Percentiles rank a stretch among this genome's conserved stretches.
Evolutionary conservation across 1,284 basidiomycete species (phyloP).

Genomic region (Tetrapyrgos nigripes): DNA sequence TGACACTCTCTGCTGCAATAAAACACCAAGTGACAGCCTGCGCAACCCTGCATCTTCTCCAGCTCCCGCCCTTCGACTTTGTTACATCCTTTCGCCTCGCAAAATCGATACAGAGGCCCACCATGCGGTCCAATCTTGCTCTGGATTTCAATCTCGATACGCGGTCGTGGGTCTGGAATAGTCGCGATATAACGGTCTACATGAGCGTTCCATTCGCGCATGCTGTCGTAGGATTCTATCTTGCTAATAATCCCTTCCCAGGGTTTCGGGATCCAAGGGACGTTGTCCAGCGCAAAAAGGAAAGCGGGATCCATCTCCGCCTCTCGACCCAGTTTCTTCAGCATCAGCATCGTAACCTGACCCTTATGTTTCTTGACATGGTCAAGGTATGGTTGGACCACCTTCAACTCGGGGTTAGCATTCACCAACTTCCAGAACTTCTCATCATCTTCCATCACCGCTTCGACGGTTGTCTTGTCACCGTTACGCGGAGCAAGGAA

Average conservation of each 20-base stretch:
- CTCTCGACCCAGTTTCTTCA: not conserved
- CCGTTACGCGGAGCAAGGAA: too few species aligned
- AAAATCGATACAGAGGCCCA: slow-evolving; percentile 6
- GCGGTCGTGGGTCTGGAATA: not conserved
- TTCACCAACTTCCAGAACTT: not conserved
- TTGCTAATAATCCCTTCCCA: not conserved
- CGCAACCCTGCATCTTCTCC: not conserved
- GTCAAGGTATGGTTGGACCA: not conserved
- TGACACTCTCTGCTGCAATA: slow-evolving; percentile 5
- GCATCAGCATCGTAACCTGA: not conserved
- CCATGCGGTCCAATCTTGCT: slow-evolving; percentile 6
- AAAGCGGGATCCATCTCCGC: slow-evolving; percentile 6
- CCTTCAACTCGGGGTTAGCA: not conserved
- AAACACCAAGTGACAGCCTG: not conserved
- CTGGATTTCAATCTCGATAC: slow-evolving; percentile 1
- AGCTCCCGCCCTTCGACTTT: not conserved
- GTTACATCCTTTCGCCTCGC: slow-evolving; percentile 3
- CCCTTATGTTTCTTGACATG: not conserved
- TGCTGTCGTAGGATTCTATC: not conserved
- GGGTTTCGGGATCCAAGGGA: not conserved
- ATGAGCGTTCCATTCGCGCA: slow-evolving; percentile 1
- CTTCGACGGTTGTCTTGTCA: not conserved
- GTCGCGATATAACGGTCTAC: slow-evolving; percentile 7
- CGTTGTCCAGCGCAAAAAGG: slow-evolving; percentile 5
- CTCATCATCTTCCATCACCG: not conserved